Base-by-base conservation (phyloP, 2,329 filamentous ascomycete species). In the Fusarium sp. region DNA sequence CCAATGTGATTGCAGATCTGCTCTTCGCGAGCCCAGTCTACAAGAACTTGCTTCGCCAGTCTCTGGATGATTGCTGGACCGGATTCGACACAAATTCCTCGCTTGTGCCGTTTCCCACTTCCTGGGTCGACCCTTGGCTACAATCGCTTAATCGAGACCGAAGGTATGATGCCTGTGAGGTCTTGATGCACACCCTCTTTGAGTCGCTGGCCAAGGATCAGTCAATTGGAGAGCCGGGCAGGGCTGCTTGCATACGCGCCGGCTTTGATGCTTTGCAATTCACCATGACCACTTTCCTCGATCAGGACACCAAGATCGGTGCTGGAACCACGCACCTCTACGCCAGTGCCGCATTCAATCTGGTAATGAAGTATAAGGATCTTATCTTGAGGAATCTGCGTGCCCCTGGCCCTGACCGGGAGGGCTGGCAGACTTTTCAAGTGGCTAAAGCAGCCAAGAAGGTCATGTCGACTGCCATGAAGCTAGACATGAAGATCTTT, bases 1-100 rank as follows among this genome's bases (percentile, higher is more conserved):
- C 94, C 4, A 91, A 92, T 46, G 91, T 92, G 36, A 90, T 98
- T 56, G 90, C 94, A n/a, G 95, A 98, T 79, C 89, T 95, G 72
- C 89, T 98, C 49, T 94, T 96, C 76, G 90, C 89, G 67, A 95
- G 93, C 70, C 91, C 92, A 9, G 87, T 89, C 5, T 90, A 93
- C 75, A 87, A 87, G 36, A 83, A 83, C n/a, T 80, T 93, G 8
- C 86, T 95, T 14, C 82, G 85, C 10, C 89, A 91, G 71, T 91
- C 92, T 16, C 84, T 91, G 49, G 85, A 88, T 24, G 76, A 82
- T 44, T 82, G 79, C 67, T 84, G 82, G 82, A 78, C 73, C 55
- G 79, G 77, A 2, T 78, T 77, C n/a, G 87, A 89, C 36, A 80
- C 85, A 14, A 83, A 72, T 7, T 38, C 83, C 14, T 85, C 88